These are phyloP conservation scores for Asclepias syriaca DNA, from an alignment of 257 asterid species.

Conservation along the genomic window DNA sequence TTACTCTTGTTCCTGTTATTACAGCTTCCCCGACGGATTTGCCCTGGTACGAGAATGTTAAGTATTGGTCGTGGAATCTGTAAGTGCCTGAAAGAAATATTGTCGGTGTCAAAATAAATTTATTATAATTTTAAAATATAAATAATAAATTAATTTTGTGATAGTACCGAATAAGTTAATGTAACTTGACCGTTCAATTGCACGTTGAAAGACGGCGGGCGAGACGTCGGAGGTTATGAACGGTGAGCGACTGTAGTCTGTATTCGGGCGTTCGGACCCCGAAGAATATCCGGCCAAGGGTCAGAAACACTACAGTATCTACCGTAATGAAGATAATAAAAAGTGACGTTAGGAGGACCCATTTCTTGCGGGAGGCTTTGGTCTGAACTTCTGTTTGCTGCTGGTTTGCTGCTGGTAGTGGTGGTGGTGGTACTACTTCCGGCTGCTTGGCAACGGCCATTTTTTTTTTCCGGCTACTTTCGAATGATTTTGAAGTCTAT, in stretches of 20 bases:
- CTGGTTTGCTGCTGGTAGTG: neutral
- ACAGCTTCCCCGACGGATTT: conserved; percentile 22
- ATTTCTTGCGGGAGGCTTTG: neutral
- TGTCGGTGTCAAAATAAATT: too few species aligned
- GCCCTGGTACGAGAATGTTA: conserved; percentile 28
- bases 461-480: too few species aligned
- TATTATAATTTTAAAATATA: too few species aligned
- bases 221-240: conserved; percentile 5
- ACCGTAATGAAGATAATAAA: neutral
- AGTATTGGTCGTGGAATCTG: conserved; percentile 22
- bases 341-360: neutral
- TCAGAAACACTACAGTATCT: neutral
- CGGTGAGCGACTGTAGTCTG: conserved; percentile 18
- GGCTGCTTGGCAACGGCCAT: neutral
- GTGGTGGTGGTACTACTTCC: neutral
- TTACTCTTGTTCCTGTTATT: conserved; percentile 17
- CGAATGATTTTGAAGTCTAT: neutral
- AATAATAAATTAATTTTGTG: too few species aligned
- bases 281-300: conserved; percentile 29
- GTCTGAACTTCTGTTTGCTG: neutral
- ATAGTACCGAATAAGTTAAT: conserved; percentile 28
- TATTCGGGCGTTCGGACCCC: conserved; percentile 33
- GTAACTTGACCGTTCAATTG: conserved; percentile 25
- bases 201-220: conserved; percentile 20
- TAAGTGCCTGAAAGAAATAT: conserved; percentile 16